phyloP scores from a whole-genome alignment of 345 rosid species.

The Pugionium cornutum region DNA sequence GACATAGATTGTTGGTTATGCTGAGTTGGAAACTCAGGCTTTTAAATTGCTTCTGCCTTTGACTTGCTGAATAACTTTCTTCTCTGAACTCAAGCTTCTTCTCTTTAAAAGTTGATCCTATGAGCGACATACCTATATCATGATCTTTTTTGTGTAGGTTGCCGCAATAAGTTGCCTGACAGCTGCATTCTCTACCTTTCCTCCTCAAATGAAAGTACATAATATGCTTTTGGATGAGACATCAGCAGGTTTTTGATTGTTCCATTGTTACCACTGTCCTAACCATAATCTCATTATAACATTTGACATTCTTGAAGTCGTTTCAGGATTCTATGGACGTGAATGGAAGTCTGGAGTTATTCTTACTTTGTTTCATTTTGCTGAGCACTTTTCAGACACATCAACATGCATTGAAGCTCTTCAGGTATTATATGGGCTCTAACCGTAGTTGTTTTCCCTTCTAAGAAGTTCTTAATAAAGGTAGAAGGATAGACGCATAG shows the following conservation, averaged over 20 bases:
- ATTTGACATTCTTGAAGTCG: slow-evolving; percentile 36
- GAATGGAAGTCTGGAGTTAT: slow-evolving; percentile 60
- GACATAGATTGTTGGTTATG: slow-evolving; percentile 9
- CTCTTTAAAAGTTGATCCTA: slow-evolving; percentile 9
- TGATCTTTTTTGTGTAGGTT: slow-evolving; percentile 47
- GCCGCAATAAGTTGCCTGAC: slow-evolving; percentile 76
- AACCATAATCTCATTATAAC: slow-evolving; percentile 18
- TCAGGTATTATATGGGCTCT: slow-evolving; percentile 55
- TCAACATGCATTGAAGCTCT: slow-evolving; percentile 80
- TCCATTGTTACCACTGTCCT: slow-evolving; percentile 19
- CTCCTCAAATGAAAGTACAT: slow-evolving; percentile 56
- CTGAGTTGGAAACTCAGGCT: slow-evolving; percentile 13
- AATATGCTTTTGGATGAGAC: slow-evolving; percentile 65
- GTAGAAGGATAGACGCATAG: slow-evolving; percentile 15
- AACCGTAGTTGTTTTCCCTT: slow-evolving; percentile 7
- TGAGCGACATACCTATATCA: slow-evolving; percentile 26
- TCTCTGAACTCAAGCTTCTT: slow-evolving; percentile 11
- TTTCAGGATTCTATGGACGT: slow-evolving; percentile 59
- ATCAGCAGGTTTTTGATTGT: slow-evolving; percentile 52
- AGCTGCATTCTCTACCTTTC: slow-evolving; percentile 74
- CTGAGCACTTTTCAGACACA: slow-evolving; percentile 53
- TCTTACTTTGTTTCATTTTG: slow-evolving; percentile 52
- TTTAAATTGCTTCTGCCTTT: slow-evolving; percentile 18
- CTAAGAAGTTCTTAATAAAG: slow-evolving; percentile 12
- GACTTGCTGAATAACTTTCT: slow-evolving; percentile 20